phyloP scores from a whole-genome alignment of 1,284 basidiomycete species.

The Ustilago shanxiensis region DNA sequence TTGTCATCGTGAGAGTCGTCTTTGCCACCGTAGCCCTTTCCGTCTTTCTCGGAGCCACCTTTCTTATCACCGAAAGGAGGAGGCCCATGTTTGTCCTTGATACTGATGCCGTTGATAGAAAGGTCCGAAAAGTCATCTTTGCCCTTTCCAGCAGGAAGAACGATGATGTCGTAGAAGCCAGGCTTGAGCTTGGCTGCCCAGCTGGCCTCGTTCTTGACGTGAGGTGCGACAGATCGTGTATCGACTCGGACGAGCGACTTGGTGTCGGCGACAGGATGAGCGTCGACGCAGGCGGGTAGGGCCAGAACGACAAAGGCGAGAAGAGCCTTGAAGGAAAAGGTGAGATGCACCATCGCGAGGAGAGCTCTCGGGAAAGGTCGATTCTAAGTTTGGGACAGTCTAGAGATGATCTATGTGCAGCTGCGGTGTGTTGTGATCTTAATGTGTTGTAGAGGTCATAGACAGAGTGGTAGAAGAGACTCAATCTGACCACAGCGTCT shows the following conservation, averaged over 20 bases:
- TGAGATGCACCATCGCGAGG: constrained; percentile 21
- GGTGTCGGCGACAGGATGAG: constrained; percentile 18
- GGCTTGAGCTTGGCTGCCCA: constrained; percentile 14
- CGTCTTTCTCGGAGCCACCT: constrained; percentile 4
- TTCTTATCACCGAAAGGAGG: constrained; percentile 18
- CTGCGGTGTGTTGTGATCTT: not conserved
- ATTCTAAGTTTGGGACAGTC: not conserved
- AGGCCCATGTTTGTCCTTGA: constrained; percentile 19
- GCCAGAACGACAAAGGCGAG: constrained; percentile 20
- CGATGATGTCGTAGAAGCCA: constrained; percentile 25
- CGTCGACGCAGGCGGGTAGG: constrained; percentile 23
- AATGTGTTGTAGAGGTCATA: not conserved
- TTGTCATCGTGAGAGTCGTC: constrained; percentile 10
- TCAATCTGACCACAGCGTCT: not conserved
- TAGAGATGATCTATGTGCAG: constrained; percentile 4
- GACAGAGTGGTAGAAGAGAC: not conserved
- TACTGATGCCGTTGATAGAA: constrained; percentile 17
- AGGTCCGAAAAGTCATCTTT: constrained; percentile 5
- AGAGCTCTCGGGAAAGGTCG: not conserved
- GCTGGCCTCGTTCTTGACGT: not conserved
- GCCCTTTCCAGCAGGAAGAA: constrained; percentile 14
- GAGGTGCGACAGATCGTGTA: constrained; percentile 1
- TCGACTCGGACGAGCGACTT: not conserved
- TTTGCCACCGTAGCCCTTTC: constrained; percentile 2
- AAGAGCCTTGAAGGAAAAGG: constrained; percentile 19